These are phyloP conservation scores for Didymella keratinophila DNA, from an alignment of 2,329 filamentous ascomycete genomes.

Conservation along the genomic window DNA sequence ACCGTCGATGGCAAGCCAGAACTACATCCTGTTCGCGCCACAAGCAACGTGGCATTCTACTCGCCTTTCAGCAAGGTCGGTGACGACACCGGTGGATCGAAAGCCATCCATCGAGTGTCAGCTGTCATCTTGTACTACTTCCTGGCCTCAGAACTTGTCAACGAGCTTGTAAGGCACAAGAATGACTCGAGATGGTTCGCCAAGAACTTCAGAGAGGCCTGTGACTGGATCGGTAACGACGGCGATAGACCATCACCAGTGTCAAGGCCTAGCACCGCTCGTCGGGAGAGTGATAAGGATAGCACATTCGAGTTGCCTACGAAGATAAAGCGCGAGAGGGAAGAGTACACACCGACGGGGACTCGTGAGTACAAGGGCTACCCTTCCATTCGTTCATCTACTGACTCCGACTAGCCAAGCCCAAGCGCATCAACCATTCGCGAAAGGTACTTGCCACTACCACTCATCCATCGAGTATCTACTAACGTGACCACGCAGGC, in stretches of 20 bases:
- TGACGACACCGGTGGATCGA: slow-evolving; percentile 36
- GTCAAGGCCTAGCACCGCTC: slow-evolving; percentile 28
- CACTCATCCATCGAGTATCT: neutral
- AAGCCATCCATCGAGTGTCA: slow-evolving; percentile 39
- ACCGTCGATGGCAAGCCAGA: slow-evolving; percentile 27
- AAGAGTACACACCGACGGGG: slow-evolving; percentile 34
- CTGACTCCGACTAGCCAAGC: slow-evolving; percentile 13
- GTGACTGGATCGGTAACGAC: slow-evolving; percentile 37
- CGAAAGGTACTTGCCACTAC: slow-evolving; percentile 10
- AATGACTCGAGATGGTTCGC: slow-evolving; percentile 40
- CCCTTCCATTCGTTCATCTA: neutral
- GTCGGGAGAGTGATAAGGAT: slow-evolving; percentile 26
- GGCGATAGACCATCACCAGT: slow-evolving; percentile 33
- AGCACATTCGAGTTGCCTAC: slow-evolving; percentile 25
- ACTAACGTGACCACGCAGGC: slow-evolving; percentile 3
- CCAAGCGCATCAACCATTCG: slow-evolving; percentile 17
- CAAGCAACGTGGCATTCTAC: slow-evolving; percentile 39
- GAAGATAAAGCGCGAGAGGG: slow-evolving; percentile 39
- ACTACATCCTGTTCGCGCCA: slow-evolving; percentile 36
- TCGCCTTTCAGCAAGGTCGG: slow-evolving; percentile 40
- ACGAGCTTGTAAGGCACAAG: slow-evolving; percentile 34
- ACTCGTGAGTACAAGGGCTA: slow-evolving; percentile 20
- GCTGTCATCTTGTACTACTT: slow-evolving; percentile 40
- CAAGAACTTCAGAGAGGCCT: slow-evolving; percentile 40
- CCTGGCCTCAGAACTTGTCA: slow-evolving; percentile 36